A percentile compares a stretch with the other conserved stretches of the same genome.
Conservation (phyloP, 768 basidiomycete species). For the Clavulina sp. region DNA sequence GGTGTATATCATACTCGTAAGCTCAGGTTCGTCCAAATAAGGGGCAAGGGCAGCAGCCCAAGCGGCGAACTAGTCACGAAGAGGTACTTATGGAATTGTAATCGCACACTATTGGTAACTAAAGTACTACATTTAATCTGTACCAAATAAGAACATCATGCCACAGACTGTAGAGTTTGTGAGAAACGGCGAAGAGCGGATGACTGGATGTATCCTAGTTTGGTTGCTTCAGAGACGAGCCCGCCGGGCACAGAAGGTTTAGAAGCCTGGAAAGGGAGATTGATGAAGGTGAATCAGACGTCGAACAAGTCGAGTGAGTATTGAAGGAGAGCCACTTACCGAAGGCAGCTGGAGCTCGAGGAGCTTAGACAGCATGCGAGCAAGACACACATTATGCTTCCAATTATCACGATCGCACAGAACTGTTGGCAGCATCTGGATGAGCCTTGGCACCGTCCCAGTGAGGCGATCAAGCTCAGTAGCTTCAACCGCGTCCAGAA, state of each 20-base stretch:
- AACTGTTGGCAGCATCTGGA: conserved; percentile 51
- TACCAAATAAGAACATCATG: no score
- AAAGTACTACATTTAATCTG: no score
- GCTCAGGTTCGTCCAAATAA: no score
- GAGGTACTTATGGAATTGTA: no score
- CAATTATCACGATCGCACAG: conserved; percentile 37
- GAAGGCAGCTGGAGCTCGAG: conserved; percentile 21
- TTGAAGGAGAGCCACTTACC: neutral
- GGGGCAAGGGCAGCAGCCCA: no score
- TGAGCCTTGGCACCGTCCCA: conserved; percentile 42
- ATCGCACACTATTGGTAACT: no score
- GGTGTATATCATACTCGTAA: no score
- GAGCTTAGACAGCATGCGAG: conserved; percentile 54
- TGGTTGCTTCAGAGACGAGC: conserved; percentile 38
- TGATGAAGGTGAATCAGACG: neutral
- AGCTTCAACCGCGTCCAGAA: conserved; percentile 30
- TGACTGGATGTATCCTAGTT: conserved; percentile 45
- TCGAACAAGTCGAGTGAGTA: neutral
- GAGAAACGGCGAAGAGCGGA: conserved; percentile 47
- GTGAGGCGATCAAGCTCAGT: conserved; percentile 43
- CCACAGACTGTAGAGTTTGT: conserved; percentile 2
- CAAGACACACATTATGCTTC: conserved; percentile 51
- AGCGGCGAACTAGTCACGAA: no score
- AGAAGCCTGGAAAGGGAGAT: conserved; percentile 1
- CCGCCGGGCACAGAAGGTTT: conserved; percentile 26